Evolutionary conservation across 116 monocot genomes (phyloP), one percentile per base, ranked within the genome.

Genomic region (Thalassia testudinum): DNA sequence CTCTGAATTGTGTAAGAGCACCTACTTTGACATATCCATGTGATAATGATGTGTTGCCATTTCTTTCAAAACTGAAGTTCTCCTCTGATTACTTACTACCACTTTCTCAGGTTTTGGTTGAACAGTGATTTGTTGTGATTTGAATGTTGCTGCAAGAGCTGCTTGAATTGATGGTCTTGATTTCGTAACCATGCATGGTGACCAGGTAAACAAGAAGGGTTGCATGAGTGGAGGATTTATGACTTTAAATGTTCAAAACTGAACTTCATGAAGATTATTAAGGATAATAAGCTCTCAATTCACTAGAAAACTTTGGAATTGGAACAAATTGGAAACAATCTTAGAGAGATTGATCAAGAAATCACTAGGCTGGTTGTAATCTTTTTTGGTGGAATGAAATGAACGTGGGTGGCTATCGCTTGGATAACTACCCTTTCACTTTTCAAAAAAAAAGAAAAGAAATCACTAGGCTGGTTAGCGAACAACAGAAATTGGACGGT

Each of bases 221-320:
- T 89, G 86, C 25, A 97, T 97, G 97, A 97, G 85, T 43, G 97
- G 97, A 22, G 97, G 97, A 53, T 97, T 77, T 97, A 97, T 72
- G 97, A 97, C 64, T 77, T 65, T 25, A 79, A 79, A 42, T 74
- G 82, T 24, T 97, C 97, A 22, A 97, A 77, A 55, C 67, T 97
- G 65, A 97, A 89, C 49, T 82, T 85, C 63, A 68, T 89, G 72
- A 89, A 85, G 47, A 57, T 76, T 47, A 79, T 97, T 18, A 81
- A 62, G 61, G 62, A 97, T 49, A 81, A 74, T 53, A 77, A 79
- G 64, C 59, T 50, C 20, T 66, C 62, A 27, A 89, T 97, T 26
- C 56, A 75, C 8, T 52, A 66, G 47, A 79, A 76, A 27, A 62
- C 70, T 24, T 37, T 43, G 27, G 82, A 97, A 47, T 54, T 81